phyloP scores from a whole-genome alignment of 345 rosid genomes.

The Odontarrhena argentea region DNA sequence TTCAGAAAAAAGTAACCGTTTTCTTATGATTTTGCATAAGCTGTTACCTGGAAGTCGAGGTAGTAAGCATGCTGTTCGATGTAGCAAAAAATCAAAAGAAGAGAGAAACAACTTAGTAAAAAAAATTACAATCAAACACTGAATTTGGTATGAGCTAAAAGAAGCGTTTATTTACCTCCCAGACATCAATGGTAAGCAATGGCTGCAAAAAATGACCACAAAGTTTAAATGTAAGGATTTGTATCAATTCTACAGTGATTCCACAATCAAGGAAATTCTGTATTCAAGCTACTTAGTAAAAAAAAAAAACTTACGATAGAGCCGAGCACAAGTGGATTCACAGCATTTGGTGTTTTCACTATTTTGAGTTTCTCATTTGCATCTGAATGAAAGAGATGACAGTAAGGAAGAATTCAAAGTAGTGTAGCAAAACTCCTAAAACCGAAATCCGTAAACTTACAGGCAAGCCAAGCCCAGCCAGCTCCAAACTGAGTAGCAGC shows the following conservation, averaged over 20 bases:
- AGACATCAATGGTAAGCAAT: slow-evolving; percentile 86
- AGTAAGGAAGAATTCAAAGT: background rate
- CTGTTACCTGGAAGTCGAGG: slow-evolving; percentile 84
- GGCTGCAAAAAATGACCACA: slow-evolving; percentile 66
- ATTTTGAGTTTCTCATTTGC: slow-evolving; percentile 75
- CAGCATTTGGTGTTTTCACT: slow-evolving; percentile 87
- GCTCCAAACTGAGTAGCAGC: slow-evolving; percentile 92
- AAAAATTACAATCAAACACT: background rate
- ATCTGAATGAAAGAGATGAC: slow-evolving; percentile 45
- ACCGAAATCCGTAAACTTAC: slow-evolving; percentile 45
- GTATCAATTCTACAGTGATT: background rate
- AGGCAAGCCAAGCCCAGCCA: slow-evolving; percentile 97
- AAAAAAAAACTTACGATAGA: slow-evolving; percentile 57
- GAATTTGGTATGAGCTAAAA: background rate
- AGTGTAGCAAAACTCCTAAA: background rate
- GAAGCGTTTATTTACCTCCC: slow-evolving; percentile 70
- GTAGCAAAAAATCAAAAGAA: background rate
- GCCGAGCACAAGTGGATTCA: slow-evolving; percentile 90
- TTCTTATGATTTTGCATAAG: background rate
- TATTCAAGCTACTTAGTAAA: background rate
- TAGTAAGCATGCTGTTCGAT: slow-evolving; percentile 84
- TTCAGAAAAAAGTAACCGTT: background rate
- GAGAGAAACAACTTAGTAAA: background rate
- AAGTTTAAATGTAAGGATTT: slow-evolving; percentile 11
- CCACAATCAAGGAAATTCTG: slow-evolving; percentile 14